phyloP scores from a whole-genome alignment of 2,329 filamentous ascomycete species.

The Sporothrix brunneoviolacea region DNA sequence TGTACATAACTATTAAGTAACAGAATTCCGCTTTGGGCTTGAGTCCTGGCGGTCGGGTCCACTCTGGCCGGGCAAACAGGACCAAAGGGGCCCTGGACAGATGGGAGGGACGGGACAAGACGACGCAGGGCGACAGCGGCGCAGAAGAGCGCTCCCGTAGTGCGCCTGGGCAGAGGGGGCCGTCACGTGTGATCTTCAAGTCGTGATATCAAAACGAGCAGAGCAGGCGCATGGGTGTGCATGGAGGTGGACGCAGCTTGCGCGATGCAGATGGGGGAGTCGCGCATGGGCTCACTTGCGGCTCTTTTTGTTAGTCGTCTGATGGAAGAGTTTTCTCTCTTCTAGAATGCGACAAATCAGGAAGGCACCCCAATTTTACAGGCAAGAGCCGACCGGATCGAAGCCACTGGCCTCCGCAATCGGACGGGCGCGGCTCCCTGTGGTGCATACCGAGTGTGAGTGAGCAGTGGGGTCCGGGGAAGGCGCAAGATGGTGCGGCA shows the following conservation, averaged over 20 bases:
- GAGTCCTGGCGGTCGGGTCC: slow-evolving; percentile 2
- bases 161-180: background rate
- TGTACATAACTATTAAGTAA: slow-evolving; percentile 21
- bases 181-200: slow-evolving; percentile 1
- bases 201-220: background rate
- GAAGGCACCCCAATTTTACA: too few relatives aligned
- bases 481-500: background rate
- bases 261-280: too few relatives aligned
- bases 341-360: too few relatives aligned
- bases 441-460: too few relatives aligned
- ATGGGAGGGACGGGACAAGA: slow-evolving; percentile 3
- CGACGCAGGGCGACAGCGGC: slow-evolving; percentile 2
- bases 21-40: slow-evolving; percentile 15
- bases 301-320: too few relatives aligned
- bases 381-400: background rate
- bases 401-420: slow-evolving; percentile 11
- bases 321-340: too few relatives aligned
- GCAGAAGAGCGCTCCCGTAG: too few relatives aligned
- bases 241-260: too few relatives aligned
- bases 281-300: too few relatives aligned
- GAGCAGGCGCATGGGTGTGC: background rate
- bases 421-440: background rate
- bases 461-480: slow-evolving; percentile 9
- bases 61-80: background rate
- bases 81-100: too few relatives aligned